Evolutionary conservation across 257 asterid genomes (phyloP).

Genomic region (Dorcoceras hygrometricum): DNA sequence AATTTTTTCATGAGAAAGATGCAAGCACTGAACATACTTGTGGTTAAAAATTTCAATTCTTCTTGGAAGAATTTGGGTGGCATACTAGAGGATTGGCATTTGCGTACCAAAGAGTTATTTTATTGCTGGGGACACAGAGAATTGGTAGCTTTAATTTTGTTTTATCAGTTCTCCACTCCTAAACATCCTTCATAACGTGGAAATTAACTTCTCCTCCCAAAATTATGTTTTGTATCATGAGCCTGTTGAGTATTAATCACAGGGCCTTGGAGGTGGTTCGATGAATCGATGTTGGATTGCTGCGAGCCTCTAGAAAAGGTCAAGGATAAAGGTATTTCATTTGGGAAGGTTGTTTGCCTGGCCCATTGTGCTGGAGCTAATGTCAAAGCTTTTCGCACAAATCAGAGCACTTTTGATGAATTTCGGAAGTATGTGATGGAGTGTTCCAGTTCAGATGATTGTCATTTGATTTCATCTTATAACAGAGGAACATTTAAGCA

Average conservation of each 20-base stretch:
- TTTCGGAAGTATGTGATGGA: slow-evolving; percentile 77
- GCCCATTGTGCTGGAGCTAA: slow-evolving; percentile 98
- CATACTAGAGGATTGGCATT: slow-evolving; percentile 8
- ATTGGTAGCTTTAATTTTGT: not conserved
- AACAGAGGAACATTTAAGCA: slow-evolving; percentile 76
- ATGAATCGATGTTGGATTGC: slow-evolving; percentile 96
- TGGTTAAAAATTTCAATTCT: slow-evolving; percentile 7
- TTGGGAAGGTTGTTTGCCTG: slow-evolving; percentile 92
- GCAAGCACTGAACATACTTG: slow-evolving; percentile 8
- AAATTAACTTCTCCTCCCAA: slow-evolving; percentile 1
- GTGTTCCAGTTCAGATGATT: slow-evolving; percentile 76
- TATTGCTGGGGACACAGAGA: not conserved
- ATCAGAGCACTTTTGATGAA: slow-evolving; percentile 77
- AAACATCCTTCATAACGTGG: slow-evolving; percentile 5
- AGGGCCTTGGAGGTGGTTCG: slow-evolving; percentile 99
- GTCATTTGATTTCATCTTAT: slow-evolving; percentile 88
- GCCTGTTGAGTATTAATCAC: slow-evolving; percentile 29
- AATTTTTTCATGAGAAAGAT: slow-evolving; percentile 14
- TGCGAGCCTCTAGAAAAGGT: slow-evolving; percentile 97
- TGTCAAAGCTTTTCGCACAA: slow-evolving; percentile 86
- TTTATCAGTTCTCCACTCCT: not conserved
- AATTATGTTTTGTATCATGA: slow-evolving; percentile 18
- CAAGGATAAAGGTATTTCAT: slow-evolving; percentile 82
- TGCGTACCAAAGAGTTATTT: slow-evolving; percentile 6
- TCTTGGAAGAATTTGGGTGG: slow-evolving; percentile 7